Percentiles rank a stretch among this genome's conserved stretches.
Evolutionary conservation across 1,284 basidiomycete species (phyloP).

Genomic region (Ceratobasidium sp.): DNA sequence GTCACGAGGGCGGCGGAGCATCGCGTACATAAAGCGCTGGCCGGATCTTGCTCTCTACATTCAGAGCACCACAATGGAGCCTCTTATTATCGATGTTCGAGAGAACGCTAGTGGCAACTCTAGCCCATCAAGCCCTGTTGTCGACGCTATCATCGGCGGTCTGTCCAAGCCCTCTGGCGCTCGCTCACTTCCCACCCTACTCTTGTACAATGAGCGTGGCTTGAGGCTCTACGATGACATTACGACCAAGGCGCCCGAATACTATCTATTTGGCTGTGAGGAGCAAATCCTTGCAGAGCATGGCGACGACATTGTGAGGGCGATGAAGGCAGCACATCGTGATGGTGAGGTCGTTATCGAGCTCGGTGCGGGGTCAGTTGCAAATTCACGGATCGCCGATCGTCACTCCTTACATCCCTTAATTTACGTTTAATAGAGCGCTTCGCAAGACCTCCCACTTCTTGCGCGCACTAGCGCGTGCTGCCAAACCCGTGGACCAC

Average conservation of each 20-base stretch:
- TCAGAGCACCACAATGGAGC: slow-evolving; percentile 31
- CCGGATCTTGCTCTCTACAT: slow-evolving; percentile 16
- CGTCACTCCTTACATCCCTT: too few species aligned
- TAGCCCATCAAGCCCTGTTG: not conserved
- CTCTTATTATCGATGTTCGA: slow-evolving; percentile 33
- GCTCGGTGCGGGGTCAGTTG: slow-evolving; percentile 82
- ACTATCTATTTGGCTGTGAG: slow-evolving; percentile 73
- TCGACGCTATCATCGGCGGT: slow-evolving; percentile 57
- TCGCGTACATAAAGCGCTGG: slow-evolving; percentile 9
- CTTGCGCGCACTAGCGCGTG: slow-evolving; percentile 71
- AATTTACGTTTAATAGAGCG: slow-evolving; percentile 58
- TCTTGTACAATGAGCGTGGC: slow-evolving; percentile 87
- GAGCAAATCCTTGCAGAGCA: slow-evolving; percentile 70
- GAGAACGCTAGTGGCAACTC: not conserved
- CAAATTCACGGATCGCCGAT: slow-evolving; percentile 33
- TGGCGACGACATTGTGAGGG: slow-evolving; percentile 67
- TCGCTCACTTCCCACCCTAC: slow-evolving; percentile 80
- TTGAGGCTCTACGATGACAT: slow-evolving; percentile 84
- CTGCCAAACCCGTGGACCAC: slow-evolving; percentile 50
- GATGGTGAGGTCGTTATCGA: slow-evolving; percentile 70
- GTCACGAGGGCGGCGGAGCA: slow-evolving; percentile 13
- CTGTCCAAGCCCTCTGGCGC: slow-evolving; percentile 60
- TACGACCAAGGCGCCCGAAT: slow-evolving; percentile 80
- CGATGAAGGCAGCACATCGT: slow-evolving; percentile 65
- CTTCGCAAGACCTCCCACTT: slow-evolving; percentile 91